phyloP scores from a whole-genome alignment of 164 flowering plant genomes.

The Umbilicus rupestris region DNA sequence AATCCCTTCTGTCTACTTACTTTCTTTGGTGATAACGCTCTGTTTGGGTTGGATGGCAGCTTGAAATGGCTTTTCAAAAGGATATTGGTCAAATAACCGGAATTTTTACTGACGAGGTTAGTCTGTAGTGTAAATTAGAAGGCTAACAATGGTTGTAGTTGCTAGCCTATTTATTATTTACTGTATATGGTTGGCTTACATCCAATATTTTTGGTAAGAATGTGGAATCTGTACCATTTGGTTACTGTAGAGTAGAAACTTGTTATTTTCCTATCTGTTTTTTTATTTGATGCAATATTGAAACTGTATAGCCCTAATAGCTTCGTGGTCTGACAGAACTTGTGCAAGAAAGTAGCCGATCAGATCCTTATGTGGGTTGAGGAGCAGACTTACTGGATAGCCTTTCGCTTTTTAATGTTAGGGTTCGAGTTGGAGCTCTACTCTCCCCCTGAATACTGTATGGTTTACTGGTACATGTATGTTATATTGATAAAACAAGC shows the following conservation, averaged over 20 bases:
- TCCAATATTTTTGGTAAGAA: not conserved
- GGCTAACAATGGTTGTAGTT: not conserved
- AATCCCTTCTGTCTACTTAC: not conserved
- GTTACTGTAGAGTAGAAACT: not conserved
- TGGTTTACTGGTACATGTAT: conserved; percentile 93
- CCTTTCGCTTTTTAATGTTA: conserved; percentile 71
- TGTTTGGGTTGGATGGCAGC: conserved; percentile 34
- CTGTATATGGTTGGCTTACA: not conserved
- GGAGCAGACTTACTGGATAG: conserved; percentile 94
- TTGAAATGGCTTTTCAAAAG: conserved; percentile 53
- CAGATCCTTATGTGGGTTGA: conserved; percentile 82
- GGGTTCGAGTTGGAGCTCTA: conserved; percentile 95
- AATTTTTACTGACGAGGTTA: conserved; percentile 48
- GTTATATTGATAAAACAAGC: conserved; percentile 64
- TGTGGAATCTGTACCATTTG: no score
- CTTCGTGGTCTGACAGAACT: conserved; percentile 35
- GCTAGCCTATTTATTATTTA: not conserved
- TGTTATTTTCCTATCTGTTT: not conserved
- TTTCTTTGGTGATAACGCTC: not conserved
- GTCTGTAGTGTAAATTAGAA: not conserved
- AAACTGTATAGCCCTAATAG: not conserved
- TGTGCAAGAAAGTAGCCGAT: conserved; percentile 34
- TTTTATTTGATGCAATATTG: not conserved
- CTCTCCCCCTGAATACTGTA: conserved; percentile 88
- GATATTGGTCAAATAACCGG: conserved; percentile 43